Evolutionary conservation across 2,329 filamentous ascomycete species (phyloP).

Genomic region (Talaromyces piceae): DNA sequence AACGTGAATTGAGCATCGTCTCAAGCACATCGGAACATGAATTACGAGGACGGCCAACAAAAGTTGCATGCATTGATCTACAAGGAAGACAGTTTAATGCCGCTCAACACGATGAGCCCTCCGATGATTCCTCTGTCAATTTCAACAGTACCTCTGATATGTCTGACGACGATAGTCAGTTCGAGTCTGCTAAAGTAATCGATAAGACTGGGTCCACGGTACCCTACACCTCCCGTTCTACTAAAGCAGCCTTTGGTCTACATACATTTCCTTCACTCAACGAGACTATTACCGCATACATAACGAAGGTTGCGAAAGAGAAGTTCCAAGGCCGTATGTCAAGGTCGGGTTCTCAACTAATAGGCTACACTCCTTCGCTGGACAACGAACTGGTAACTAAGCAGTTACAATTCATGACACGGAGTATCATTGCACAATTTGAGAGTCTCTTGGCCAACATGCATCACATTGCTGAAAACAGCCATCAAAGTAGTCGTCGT

Average conservation of each 20-base stretch:
- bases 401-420: conserved; percentile 60
- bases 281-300: conserved; percentile 60
- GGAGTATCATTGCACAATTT: conserved; percentile 62
- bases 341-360: conserved; percentile 13
- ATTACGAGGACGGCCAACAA: neutral
- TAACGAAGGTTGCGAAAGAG: conserved; percentile 61
- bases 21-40: neutral
- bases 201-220: conserved; percentile 45
- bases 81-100: neutral
- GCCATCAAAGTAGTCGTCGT: conserved; percentile 30
- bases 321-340: conserved; percentile 45
- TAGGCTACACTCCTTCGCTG: conserved; percentile 50
- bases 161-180: conserved; percentile 50
- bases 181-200: conserved; percentile 50
- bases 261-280: conserved; percentile 57
- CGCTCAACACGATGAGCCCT: neutral
- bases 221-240: conserved; percentile 47
- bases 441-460: conserved; percentile 64
- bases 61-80: neutral
- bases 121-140: neutral
- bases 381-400: conserved; percentile 62
- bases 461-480: conserved; percentile 54
- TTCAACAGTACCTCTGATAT: no score
- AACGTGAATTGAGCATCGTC: neutral
- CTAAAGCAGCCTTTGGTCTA: conserved; percentile 34